Evolutionary conservation across 2,329 filamentous ascomycete species (phyloP).

Genomic region (Gremmenia infestans): DNA sequence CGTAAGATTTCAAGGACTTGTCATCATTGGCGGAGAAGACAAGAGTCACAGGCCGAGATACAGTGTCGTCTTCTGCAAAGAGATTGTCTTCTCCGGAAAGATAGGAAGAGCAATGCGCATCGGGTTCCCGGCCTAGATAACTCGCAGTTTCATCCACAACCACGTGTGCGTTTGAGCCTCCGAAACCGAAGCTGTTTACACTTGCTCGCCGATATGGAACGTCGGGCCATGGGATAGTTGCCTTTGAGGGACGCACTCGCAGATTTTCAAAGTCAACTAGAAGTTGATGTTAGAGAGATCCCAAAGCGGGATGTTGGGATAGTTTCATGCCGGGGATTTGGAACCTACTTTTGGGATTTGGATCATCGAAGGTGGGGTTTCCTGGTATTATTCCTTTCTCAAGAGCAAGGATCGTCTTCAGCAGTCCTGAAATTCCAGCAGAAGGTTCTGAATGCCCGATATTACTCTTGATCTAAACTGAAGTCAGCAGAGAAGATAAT

Average conservation of each 20-base stretch:
- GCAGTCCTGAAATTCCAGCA: conserved; percentile 8
- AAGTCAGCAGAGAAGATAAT: too few species aligned
- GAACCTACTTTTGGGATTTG: conserved; percentile 4
- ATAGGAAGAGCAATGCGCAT: conserved; percentile 7
- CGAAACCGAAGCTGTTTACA: conserved; percentile 26
- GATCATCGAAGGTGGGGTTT: background rate
- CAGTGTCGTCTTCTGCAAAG: conserved; percentile 5
- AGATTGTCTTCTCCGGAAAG: conserved; percentile 1
- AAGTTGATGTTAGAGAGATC: background rate
- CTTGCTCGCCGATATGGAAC: conserved; percentile 42
- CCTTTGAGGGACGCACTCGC: conserved; percentile 13
- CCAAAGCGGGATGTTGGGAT: too few species aligned
- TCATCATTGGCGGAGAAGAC: conserved; percentile 23
- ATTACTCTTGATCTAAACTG: conserved; percentile 19
- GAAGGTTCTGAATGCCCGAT: conserved; percentile 21
- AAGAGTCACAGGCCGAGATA: conserved; percentile 5
- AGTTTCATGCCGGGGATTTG: conserved; percentile 13
- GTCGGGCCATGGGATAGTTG: conserved; percentile 11
- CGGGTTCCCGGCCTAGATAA: background rate
- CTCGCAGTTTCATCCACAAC: conserved; percentile 1
- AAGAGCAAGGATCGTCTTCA: conserved; percentile 11
- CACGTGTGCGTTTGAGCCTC: conserved; percentile 31
- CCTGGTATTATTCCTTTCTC: conserved; percentile 32
- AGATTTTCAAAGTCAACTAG: conserved; percentile 12
- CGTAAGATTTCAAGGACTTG: conserved; percentile 23